These are phyloP conservation scores for Candolleomyces eurysporus DNA, from an alignment of 768 basidiomycete species.

Conservation along the genomic window DNA sequence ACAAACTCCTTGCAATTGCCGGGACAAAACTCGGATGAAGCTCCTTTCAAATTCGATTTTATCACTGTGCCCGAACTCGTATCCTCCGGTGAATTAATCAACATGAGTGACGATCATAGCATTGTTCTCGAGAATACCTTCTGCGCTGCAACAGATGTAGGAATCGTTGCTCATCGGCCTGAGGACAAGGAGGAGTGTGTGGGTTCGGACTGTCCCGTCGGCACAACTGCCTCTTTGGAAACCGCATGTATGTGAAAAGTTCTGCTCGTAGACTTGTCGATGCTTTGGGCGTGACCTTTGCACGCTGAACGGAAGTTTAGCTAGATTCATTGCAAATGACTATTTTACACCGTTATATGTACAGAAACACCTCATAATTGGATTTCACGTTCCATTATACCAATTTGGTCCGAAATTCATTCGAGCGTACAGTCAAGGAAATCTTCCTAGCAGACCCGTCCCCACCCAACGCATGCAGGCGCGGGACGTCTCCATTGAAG, in stretches of 20 bases:
- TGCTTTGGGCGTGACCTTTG: too few relatives aligned
- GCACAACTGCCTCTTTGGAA: not conserved
- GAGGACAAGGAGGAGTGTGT: not conserved
- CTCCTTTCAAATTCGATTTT: conserved; percentile 10
- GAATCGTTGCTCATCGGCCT: not conserved
- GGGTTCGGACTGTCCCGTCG: not conserved
- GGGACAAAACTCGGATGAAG: conserved; percentile 1
- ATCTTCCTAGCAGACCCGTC: not conserved
- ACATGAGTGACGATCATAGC: conserved; percentile 5
- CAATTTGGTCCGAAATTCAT: too few relatives aligned
- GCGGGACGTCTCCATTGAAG: not conserved
- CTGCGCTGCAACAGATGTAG: conserved; percentile 44
- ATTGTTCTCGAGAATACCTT: conserved; percentile 31
- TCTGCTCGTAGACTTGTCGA: not conserved
- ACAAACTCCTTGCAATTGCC: conserved; percentile 6
- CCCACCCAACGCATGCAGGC: not conserved
- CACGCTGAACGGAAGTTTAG: too few relatives aligned
- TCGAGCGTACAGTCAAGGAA: not conserved
- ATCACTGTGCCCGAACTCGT: conserved; percentile 13
- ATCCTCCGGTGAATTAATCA: not conserved
- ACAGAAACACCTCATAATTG: too few relatives aligned
- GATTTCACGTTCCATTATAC: too few relatives aligned
- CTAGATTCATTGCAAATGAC: too few relatives aligned
- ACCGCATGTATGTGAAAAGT: not conserved
- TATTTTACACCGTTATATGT: too few relatives aligned